Base-by-base conservation (phyloP, 345 rosid genomes). In the Populus simonii region DNA sequence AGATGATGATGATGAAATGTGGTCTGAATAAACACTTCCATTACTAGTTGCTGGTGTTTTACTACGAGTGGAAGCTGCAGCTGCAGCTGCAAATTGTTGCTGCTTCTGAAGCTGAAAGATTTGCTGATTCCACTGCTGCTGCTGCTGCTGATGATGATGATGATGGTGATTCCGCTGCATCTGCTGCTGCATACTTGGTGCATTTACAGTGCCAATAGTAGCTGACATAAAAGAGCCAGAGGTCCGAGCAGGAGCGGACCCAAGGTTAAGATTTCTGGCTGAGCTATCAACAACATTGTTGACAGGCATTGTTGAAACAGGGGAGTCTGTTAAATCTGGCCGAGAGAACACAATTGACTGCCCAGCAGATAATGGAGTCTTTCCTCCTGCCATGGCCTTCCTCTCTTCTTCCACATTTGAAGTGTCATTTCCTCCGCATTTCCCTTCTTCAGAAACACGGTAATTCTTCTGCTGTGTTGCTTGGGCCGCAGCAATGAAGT, bases 321-420 rank as follows among this genome's bases (percentile, higher is more conserved):
- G 78, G 55, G 93, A 41, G 67, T 90, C 94, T 13, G 85, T 78
- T 66, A 87, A 72, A 80, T 93, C 96, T 1, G 87, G 83, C 84
- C 90, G 84, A 4, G 93, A 86, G 88, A 96, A 93, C 74, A 94
- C 94, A 90, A 93, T 91, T 23, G 90, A 89, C 76, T 92, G 99
- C 57, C 92, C 96, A n/a, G 78, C 78, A 70, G 77, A 79, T 20
- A 72, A 78, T 22, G 88, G 79, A 45, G 81, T 74, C 76, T 87
- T 90, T 70, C 77, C 80, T 12, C 88, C 91, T 7, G 80, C 70
- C 76, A 80, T 67, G 2, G 80, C 72, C 84, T 91, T 93, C 78
- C 91, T 93, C 63, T 90, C 99, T 47, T 92, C 98, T 45, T 87
- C 89, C 25, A 80, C 68, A 72, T 78, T 87, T 23, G 88, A 75